A percentile compares a stretch with the other conserved stretches of the same genome.
Evolutionary conservation across 2,329 filamentous ascomycete species (phyloP).

Genomic region (Neonectria sp.): DNA sequence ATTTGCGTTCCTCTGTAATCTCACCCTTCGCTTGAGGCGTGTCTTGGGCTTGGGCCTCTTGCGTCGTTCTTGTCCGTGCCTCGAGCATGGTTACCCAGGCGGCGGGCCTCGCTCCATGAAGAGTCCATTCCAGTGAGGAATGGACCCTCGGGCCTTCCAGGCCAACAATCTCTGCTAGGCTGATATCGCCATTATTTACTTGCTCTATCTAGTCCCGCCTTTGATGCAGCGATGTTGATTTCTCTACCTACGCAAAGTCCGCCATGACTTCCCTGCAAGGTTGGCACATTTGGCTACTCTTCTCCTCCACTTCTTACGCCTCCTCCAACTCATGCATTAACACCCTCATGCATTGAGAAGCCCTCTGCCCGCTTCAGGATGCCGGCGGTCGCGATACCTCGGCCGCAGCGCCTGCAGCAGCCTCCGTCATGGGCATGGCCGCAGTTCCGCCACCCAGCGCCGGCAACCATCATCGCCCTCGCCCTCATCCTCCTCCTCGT

Average conservation of each 20-base stretch:
- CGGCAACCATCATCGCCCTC: conserved; percentile 42
- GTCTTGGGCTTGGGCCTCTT: conserved; percentile 27
- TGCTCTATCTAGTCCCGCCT: conserved; percentile 10
- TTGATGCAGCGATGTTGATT: background rate
- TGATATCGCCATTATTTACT: conserved; percentile 37
- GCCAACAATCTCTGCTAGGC: conserved; percentile 26
- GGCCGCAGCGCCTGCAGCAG: conserved; percentile 11
- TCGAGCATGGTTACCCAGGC: conserved; percentile 34
- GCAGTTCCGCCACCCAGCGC: conserved; percentile 31
- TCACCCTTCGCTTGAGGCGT: conserved; percentile 21
- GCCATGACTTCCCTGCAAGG: background rate
- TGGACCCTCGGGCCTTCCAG: conserved; percentile 19
- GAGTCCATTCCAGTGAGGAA: conserved; percentile 41
- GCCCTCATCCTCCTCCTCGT: conserved; percentile 35
- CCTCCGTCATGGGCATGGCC: conserved; percentile 27
- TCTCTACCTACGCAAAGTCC: background rate
- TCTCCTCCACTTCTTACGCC: background rate
- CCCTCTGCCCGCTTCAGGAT: conserved; percentile 4
- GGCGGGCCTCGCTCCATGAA: conserved; percentile 27
- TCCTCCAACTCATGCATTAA: background rate
- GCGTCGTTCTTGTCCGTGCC: conserved; percentile 32
- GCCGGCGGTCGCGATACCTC: conserved; percentile 14
- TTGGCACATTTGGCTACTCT: background rate
- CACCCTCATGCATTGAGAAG: conserved; percentile 14
- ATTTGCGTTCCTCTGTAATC: conserved; percentile 21